Percentiles rank a stretch among this genome's conserved stretches.
Evolutionary conservation across 352 stramenopile species (phyloP).

Genomic region (Halophytophthora polymorphica): DNA sequence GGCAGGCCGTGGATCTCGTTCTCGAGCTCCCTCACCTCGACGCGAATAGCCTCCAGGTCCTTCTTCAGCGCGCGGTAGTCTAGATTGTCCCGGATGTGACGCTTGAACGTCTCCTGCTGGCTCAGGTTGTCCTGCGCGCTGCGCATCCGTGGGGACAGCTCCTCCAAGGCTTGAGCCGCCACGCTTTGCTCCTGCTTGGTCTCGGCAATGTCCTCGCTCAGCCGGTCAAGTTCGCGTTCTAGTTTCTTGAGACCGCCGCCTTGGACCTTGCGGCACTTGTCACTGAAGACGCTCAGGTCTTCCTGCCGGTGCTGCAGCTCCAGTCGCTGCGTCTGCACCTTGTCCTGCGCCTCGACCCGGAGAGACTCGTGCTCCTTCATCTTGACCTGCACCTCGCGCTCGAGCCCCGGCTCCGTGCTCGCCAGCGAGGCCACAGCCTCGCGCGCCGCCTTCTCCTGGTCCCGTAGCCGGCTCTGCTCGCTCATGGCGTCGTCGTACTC

Average conservation of each 20-base stretch:
- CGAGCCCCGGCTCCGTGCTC: slow-evolving; percentile 35
- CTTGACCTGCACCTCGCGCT: slow-evolving; percentile 45
- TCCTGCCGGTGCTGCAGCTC: slow-evolving; percentile 43
- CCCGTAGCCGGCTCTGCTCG: slow-evolving; percentile 50
- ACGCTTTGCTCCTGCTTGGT: slow-evolving; percentile 41
- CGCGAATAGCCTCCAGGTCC: slow-evolving; percentile 39
- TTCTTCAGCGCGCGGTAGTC: slow-evolving; percentile 57
- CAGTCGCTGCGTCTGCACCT: slow-evolving; percentile 24
- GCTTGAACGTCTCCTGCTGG: slow-evolving; percentile 58
- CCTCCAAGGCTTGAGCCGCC: slow-evolving; percentile 32
- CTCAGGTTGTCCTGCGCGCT: slow-evolving; percentile 32
- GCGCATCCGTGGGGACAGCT: slow-evolving; percentile 51
- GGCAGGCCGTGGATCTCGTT: slow-evolving; percentile 54
- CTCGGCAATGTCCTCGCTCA: slow-evolving; percentile 40
- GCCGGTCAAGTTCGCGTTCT: slow-evolving; percentile 35
- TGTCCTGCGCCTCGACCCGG: slow-evolving; percentile 24
- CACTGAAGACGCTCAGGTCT: slow-evolving; percentile 40
- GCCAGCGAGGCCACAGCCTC: slow-evolving; percentile 37
- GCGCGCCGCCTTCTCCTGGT: slow-evolving; percentile 57
- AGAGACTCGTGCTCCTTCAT: slow-evolving; percentile 30
- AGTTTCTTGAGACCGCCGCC: slow-evolving; percentile 34
- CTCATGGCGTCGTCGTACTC: slow-evolving; percentile 49
- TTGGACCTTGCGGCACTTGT: slow-evolving; percentile 44
- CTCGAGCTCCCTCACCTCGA: slow-evolving; percentile 33
- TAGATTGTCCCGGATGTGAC: slow-evolving; percentile 76